A percentile compares a stretch with the other conserved stretches of the same genome.
phyloP scores from a whole-genome alignment of 2,329 filamentous ascomycete genomes.

The Meredithiella fracta region DNA sequence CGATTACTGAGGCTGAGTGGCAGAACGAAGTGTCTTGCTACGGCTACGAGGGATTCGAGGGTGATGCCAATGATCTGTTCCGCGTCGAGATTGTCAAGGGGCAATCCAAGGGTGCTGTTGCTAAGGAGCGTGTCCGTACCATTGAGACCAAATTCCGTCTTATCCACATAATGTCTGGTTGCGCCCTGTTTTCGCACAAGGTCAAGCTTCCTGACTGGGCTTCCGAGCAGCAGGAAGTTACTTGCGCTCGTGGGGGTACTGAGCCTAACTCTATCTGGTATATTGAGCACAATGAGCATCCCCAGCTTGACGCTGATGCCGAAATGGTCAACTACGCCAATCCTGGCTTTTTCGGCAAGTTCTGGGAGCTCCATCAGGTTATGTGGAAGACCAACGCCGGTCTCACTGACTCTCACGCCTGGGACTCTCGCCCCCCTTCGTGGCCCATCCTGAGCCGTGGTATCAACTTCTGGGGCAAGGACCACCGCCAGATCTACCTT shows the following conservation, averaged over 20 bases:
- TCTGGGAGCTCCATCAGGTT: constrained; percentile 90
- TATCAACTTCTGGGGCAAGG: constrained; percentile 98
- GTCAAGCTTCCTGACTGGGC: constrained; percentile 97
- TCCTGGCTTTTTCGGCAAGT: constrained; percentile 93
- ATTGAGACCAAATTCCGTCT: constrained; percentile 96
- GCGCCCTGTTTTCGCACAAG: constrained; percentile 93
- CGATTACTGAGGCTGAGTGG: constrained; percentile 78
- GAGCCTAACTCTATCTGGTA: constrained; percentile 97
- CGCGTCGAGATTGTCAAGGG: constrained; percentile 86
- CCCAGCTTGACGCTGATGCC: constrained; percentile 52
- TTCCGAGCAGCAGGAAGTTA: constrained; percentile 98
- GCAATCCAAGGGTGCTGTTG: constrained; percentile 59
- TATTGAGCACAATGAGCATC: constrained; percentile 78
- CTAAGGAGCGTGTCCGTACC: constrained; percentile 74
- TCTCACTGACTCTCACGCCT: constrained; percentile 87
- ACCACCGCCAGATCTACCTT: constrained; percentile 90
- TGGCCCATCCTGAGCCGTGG: constrained; percentile 87
- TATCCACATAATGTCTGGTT: constrained; percentile 92
- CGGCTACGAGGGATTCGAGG: constrained; percentile 89
- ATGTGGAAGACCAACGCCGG: constrained; percentile 99
- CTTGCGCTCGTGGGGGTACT: constrained; percentile 78
- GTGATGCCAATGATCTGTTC: constrained; percentile 94
- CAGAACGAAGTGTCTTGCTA: constrained; percentile 95
- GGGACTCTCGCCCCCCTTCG: constrained; percentile 86
- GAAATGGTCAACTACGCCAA: constrained; percentile 94